These are phyloP conservation scores for Dryadomyces quercivorus DNA, from an alignment of 2,329 filamentous ascomycete genomes.

Conservation along the genomic window DNA sequence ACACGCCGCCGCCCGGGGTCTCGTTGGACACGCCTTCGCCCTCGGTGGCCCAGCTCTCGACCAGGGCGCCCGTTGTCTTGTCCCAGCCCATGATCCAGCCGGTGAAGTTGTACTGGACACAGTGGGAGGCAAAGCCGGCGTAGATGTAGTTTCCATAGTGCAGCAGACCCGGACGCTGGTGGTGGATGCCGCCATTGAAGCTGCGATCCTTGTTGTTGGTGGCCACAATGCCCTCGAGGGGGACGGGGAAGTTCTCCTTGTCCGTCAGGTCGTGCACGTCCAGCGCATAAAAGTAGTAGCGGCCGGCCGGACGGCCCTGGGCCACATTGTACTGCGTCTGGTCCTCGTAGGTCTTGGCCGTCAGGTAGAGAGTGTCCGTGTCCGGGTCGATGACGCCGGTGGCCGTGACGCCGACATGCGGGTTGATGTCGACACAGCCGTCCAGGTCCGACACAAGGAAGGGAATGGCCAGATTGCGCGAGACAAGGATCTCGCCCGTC, in stretches of 20 bases:
- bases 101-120: slow-evolving; percentile 37
- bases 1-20: slow-evolving; percentile 29
- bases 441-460: slow-evolving; percentile 32
- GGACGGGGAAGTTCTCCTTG: slow-evolving; percentile 26
- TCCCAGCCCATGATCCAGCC: slow-evolving; percentile 36
- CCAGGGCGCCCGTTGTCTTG: slow-evolving; percentile 28
- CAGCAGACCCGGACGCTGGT: slow-evolving; percentile 32
- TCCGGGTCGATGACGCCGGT: slow-evolving; percentile 38
- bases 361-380: slow-evolving; percentile 36
- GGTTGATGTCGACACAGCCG: slow-evolving; percentile 34
- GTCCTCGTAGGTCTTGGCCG: slow-evolving; percentile 33
- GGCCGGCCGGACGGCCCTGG: slow-evolving; percentile 27
- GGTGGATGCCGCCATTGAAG: slow-evolving; percentile 34
- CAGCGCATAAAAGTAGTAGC: slow-evolving; percentile 33
- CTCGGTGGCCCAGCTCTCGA: slow-evolving; percentile 31
- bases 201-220: slow-evolving; percentile 31
- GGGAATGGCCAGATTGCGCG: slow-evolving; percentile 29
- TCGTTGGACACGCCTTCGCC: slow-evolving; percentile 27
- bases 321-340: slow-evolving; percentile 19
- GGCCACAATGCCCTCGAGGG: slow-evolving; percentile 28
- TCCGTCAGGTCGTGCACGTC: slow-evolving; percentile 30
- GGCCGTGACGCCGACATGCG: slow-evolving; percentile 32
- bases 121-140: slow-evolving; percentile 37
- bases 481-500: slow-evolving; percentile 28
- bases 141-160: slow-evolving; percentile 34